Conservation (phyloP, 768 basidiomycete species). For the Gymnopilus dilepis region DNA sequence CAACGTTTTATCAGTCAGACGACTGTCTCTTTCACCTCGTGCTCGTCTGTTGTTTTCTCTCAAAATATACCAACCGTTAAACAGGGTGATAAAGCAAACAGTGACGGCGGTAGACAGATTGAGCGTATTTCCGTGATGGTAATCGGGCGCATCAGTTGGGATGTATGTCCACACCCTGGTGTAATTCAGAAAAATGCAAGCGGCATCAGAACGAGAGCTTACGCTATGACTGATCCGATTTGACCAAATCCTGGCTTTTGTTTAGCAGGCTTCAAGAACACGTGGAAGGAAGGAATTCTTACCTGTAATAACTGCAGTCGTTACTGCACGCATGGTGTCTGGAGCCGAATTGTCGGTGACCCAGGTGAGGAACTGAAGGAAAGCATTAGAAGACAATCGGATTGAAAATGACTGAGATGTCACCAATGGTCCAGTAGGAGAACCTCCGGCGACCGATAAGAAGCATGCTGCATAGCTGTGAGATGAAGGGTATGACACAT, state of each 20-base stretch:
- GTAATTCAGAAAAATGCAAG: not conserved
- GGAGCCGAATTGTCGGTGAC: constrained; percentile 55
- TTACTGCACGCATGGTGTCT: constrained; percentile 52
- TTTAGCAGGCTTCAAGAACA: not conserved
- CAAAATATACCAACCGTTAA: constrained; percentile 41
- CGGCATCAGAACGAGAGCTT: constrained; percentile 16
- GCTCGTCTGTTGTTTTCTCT: constrained; percentile 49
- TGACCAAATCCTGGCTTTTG: constrained; percentile 42
- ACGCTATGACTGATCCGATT: constrained; percentile 52
- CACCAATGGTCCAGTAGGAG: constrained; percentile 43
- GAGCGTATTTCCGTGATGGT: constrained; percentile 50
- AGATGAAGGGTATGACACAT: constrained; percentile 12
- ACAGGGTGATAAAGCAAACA: constrained; percentile 35
- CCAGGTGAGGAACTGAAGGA: constrained; percentile 45
- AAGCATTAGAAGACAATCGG: not conserved
- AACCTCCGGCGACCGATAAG: constrained; percentile 44
- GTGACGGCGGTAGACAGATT: constrained; percentile 45
- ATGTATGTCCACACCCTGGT: constrained; percentile 53
- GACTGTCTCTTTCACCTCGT: constrained; percentile 46
- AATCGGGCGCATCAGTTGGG: constrained; percentile 50
- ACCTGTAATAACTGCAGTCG: constrained; percentile 50
- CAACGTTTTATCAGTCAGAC: constrained; percentile 42
- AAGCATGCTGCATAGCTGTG: constrained; percentile 52
- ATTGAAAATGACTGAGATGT: not conserved
- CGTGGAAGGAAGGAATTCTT: not conserved